Evolutionary conservation across 2,329 filamentous ascomycete species (phyloP).

Genomic region (Neospermospora avenae): DNA sequence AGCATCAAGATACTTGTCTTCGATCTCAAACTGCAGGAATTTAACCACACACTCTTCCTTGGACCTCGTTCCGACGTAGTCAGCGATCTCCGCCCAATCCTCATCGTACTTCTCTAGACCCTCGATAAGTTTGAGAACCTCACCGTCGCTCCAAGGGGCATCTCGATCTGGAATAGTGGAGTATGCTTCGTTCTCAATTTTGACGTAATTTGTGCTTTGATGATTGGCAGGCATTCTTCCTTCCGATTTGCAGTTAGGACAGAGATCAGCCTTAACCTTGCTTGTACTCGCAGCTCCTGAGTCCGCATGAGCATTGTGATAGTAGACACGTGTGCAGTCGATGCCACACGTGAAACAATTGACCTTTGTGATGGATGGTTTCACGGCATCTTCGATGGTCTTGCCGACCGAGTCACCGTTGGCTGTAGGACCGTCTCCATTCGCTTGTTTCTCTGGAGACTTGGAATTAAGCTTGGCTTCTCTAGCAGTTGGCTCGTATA

Average conservation of each 20-base stretch:
- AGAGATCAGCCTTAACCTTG: slow-evolving; percentile 78
- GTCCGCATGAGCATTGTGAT: slow-evolving; percentile 61
- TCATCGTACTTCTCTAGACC: slow-evolving; percentile 91
- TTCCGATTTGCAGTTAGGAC: slow-evolving; percentile 86
- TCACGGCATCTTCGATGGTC: slow-evolving; percentile 56
- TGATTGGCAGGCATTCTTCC: slow-evolving; percentile 78
- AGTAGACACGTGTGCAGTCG: slow-evolving; percentile 74
- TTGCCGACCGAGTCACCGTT: slow-evolving; percentile 54
- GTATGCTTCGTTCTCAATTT: slow-evolving; percentile 85
- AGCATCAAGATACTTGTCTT: slow-evolving; percentile 92
- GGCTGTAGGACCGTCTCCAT: slow-evolving; percentile 66
- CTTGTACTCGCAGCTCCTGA: slow-evolving; percentile 36
- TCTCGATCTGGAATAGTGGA: slow-evolving; percentile 76
- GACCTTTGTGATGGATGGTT: slow-evolving; percentile 64
- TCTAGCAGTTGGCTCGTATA: slow-evolving; percentile 91
- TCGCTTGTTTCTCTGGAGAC: slow-evolving; percentile 63
- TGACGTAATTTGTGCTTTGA: slow-evolving; percentile 76
- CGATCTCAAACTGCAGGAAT: slow-evolving; percentile 93
- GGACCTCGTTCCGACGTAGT: slow-evolving; percentile 87
- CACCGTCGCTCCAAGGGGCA: slow-evolving; percentile 85
- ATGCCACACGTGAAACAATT: slow-evolving; percentile 90
- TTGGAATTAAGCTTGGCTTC: slow-evolving; percentile 59
- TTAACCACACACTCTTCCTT: slow-evolving; percentile 95
- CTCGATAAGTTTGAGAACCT: slow-evolving; percentile 85
- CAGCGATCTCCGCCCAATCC: slow-evolving; percentile 90